Evolutionary conservation across 2,329 filamentous ascomycete genomes (phyloP), one percentile per base, ranked within the genome.

Genomic region (Teratosphaeria nubilosa): DNA sequence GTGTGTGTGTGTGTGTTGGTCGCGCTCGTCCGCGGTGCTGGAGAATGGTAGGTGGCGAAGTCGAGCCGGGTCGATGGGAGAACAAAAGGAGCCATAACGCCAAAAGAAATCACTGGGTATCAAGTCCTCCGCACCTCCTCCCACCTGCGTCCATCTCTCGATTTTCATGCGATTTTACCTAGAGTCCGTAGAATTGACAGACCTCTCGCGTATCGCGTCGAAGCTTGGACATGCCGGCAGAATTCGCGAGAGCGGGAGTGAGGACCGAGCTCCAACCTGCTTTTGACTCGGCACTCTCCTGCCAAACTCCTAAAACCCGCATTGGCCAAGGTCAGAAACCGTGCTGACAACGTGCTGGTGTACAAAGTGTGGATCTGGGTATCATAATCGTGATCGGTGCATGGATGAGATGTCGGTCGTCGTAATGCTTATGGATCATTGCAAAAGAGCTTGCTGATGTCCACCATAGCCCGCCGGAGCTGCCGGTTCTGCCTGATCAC

Each of bases 401-500:
- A 22, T 20, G 20, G n/a, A 24, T 48, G n/a, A 10, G 41, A 22
- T 20, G 41, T 22, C n/a, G 41, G 20, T 48, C 3, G n/a, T 48
- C 20, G 41, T 22, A 22, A 20, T 48, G 41, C 41, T 48, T 22
- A 6, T 48, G 41, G 41, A 22, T 53, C 45, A 61, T 14, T 57
- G 57, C 53, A 62, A 53, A 20, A 62, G 56, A 53, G 55, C 56
- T 45, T 60, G 62, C 59, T 64, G 63, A 51, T 64, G 64, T 16
- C 60, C 53, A 25, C 58, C 61, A 41, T 66, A 67, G 5, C 55
- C 56, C 2, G 60, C 57, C n/a, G 62, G 60, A 62, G 67, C 62
- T 22, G 61, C 59, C 9, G 68, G 68, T 57, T 70, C 71, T 11
- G 70, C 70, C 51, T 71, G 69, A 74, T 97, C 94, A 10, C 90